Base-by-base conservation (phyloP, 225 moss, liverwort and hornwort genomes). In the Ulota crispa region DNA sequence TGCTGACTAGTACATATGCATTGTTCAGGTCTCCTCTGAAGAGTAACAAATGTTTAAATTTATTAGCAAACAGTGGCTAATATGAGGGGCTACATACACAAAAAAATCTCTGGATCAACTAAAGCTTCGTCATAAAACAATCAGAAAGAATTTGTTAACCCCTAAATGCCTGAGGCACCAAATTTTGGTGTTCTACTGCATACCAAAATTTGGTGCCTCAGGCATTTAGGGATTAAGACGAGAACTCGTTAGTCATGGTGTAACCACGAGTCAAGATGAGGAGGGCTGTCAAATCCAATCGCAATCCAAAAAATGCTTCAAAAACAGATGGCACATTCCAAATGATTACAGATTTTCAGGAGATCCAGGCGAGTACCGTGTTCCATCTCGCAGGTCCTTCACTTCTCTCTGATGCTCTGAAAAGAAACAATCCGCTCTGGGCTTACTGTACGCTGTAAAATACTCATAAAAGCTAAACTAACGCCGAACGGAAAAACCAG, bases 401-500 rank as follows among this genome's bases (percentile, higher is more conserved):
- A 41, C 28, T 34, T 78, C 42, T 41, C 68, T 68, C 68, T 68
- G 28, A 15, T 64, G 50, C 75, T 82, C 50, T 59, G 43, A 78
- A 75, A 73, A 52, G 72, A 84, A 77, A 63, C 47, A 64, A 36
- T 63, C 78, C 54, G 69, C 20, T 43, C 7, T 67, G 62, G 59
- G 65, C 75, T 75, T 65, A 28, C 64, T 37, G 50, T 72, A 60
- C n/a, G 73, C 83, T 71, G 72, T 64, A 81, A 54, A 52, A 66
- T 37, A 66, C 87, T 79, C 87, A 85, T 67, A 80, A 39, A 39
- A 83, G 73, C 83, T 88, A 88, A 39, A 72, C 88, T 88, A 85
- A 39, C 62, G 77, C 85, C 85, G 80, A 80, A 82, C 67, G 68
- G 79, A 72, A 45, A 45, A 71, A 60, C n/a, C 71, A 79, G 68